These are phyloP conservation scores for Musa troglodytarum DNA, from an alignment of 176 grass and related monocot species.

Conservation along the genomic window DNA sequence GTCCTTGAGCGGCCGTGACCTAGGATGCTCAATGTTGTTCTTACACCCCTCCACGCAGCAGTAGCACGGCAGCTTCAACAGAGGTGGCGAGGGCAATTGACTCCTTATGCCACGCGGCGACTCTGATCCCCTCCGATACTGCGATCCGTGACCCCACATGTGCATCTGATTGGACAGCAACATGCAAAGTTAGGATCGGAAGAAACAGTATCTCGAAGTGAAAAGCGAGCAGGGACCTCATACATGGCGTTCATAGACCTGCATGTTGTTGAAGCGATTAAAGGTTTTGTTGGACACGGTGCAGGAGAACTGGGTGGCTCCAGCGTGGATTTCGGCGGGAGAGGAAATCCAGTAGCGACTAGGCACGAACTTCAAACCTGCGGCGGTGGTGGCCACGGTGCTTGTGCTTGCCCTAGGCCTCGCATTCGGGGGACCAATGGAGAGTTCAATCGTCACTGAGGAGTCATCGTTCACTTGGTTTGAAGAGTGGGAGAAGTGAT, in stretches of 20 bases:
- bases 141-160: slow-evolving; percentile 94
- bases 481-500: neutral
- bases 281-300: slow-evolving; percentile 85
- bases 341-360: slow-evolving; percentile 91
- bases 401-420: neutral
- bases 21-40: slow-evolving; percentile 74
- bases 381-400: neutral
- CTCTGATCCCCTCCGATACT: slow-evolving; percentile 69
- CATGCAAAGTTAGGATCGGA: neutral
- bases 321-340: slow-evolving; percentile 77
- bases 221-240: neutral
- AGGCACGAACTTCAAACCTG: neutral
- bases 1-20: slow-evolving; percentile 69
- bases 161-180: slow-evolving; percentile 51
- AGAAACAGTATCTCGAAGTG: neutral
- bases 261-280: slow-evolving; percentile 98
- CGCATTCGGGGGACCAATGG: neutral
- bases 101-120: slow-evolving; percentile 39
- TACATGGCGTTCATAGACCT: slow-evolving; percentile 30
- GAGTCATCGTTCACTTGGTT: neutral
- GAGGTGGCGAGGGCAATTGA: slow-evolving; percentile 25
- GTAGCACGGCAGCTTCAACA: slow-evolving; percentile 74
- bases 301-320: slow-evolving; percentile 79
- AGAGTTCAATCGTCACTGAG: too few species aligned
- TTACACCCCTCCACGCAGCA: slow-evolving; percentile 80